These are phyloP conservation scores for Candida insectalens DNA, from an alignment of 805 yeast genomes.

Conservation along the genomic window DNA sequence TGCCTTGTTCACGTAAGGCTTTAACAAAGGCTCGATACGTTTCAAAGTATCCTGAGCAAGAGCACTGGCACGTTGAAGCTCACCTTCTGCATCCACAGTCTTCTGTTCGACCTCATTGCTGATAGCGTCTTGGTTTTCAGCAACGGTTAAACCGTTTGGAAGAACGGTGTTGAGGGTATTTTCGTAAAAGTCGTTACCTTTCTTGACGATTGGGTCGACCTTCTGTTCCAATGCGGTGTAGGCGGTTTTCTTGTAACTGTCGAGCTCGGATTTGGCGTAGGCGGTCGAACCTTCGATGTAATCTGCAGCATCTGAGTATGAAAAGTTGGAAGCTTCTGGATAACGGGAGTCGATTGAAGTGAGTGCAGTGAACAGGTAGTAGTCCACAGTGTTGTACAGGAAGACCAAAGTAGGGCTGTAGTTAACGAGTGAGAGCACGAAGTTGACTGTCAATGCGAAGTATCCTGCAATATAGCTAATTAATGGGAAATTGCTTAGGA, in stretches of 20 bases:
- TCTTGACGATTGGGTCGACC: conserved; percentile 20
- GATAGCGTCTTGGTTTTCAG: conserved; percentile 4
- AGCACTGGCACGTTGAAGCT: conserved; percentile 17
- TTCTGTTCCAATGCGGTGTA: conserved; percentile 1
- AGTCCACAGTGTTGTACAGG: conserved; percentile 16
- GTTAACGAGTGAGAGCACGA: conserved; percentile 9
- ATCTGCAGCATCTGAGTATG: conserved; percentile 8
- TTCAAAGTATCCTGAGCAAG: conserved; percentile 18
- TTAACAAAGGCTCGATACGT: conserved; percentile 20
- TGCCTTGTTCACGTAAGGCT: conserved; percentile 18
- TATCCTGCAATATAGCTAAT: conserved; percentile 11
- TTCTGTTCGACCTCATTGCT: too few relatives aligned
- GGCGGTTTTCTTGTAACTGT: conserved; percentile 7
- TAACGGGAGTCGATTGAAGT: conserved; percentile 19
- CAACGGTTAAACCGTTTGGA: conserved; percentile 13
- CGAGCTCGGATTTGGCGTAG: neutral
- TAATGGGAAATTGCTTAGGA: conserved; percentile 10
- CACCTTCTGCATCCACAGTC: conserved; percentile 13
- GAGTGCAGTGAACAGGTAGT: conserved; percentile 13
- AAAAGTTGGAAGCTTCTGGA: conserved; percentile 19
- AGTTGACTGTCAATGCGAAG: conserved; percentile 6
- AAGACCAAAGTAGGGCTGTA: conserved; percentile 12
- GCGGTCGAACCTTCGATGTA: neutral
- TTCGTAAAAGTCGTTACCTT: conserved; percentile 23
- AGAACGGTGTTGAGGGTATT: conserved; percentile 16